A percentile compares a stretch with the other conserved stretches of the same genome.
phyloP scores from a whole-genome alignment of 2,329 filamentous ascomycete genomes.

The Ophiosphaerella narmari region DNA sequence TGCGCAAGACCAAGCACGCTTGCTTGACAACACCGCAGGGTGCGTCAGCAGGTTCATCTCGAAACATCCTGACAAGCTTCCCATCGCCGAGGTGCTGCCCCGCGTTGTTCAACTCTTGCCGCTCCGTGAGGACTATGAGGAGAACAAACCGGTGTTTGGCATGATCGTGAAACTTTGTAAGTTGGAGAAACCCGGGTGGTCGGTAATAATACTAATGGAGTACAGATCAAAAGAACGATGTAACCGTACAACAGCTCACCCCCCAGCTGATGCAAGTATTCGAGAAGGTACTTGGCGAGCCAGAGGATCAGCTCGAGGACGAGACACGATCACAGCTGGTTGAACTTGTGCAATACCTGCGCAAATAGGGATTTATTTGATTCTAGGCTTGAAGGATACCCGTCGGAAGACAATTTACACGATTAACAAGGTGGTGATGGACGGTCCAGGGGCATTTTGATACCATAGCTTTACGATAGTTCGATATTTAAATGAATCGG shows the following conservation, averaged over 20 bases:
- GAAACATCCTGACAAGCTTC: constrained; percentile 81
- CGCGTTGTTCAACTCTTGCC: constrained; percentile 79
- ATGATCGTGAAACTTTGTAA: constrained; percentile 87
- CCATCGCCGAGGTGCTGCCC: constrained; percentile 80
- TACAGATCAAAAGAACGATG: constrained; percentile 68
- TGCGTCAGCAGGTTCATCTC: constrained; percentile 92
- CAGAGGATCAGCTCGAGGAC: constrained; percentile 75
- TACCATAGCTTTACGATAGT: constrained; percentile 27
- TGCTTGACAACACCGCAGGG: constrained; percentile 91
- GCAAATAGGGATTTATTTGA: constrained; percentile 38
- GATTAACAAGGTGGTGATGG: constrained; percentile 18
- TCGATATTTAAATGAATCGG: constrained; percentile 21
- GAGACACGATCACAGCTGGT: constrained; percentile 70
- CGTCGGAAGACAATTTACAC: constrained; percentile 33
- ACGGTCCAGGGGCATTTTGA: constrained; percentile 17
- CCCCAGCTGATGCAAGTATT: constrained; percentile 72
- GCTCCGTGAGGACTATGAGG: constrained; percentile 90
- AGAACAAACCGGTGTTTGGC: constrained; percentile 91
- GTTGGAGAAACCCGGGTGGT: constrained; percentile 38
- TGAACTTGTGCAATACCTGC: constrained; percentile 63
- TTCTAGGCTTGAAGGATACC: constrained; percentile 26
- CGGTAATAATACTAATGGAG: constrained; percentile 3
- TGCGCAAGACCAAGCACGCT: constrained; percentile 75
- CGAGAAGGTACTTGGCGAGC: constrained; percentile 71
- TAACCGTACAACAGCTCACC: constrained; percentile 71